These are phyloP conservation scores for Dendrostoma leiphaemia DNA, from an alignment of 2,329 filamentous ascomycete genomes.

Conservation along the genomic window DNA sequence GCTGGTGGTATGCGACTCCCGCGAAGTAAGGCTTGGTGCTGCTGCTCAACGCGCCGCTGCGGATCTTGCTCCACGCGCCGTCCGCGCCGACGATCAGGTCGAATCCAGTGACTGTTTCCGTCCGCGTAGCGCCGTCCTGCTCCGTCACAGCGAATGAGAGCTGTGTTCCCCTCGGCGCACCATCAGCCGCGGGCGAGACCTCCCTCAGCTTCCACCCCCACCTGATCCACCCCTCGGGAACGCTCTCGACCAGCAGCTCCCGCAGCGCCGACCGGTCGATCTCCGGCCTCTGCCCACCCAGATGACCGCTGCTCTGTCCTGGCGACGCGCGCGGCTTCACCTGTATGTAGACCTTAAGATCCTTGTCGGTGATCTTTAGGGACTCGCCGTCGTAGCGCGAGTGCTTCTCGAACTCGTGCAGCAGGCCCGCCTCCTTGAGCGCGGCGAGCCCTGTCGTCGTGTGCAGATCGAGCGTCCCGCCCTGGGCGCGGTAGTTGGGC, in stretches of 20 bases:
- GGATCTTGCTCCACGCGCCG: constrained; percentile 36
- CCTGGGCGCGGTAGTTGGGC: constrained; percentile 45
- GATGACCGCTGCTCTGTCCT: constrained; percentile 20
- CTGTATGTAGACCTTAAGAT: constrained; percentile 34
- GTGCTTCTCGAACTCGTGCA: constrained; percentile 46
- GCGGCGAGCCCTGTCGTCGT: constrained; percentile 48
- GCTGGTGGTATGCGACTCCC: constrained; percentile 41
- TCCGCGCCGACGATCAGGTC: constrained; percentile 36
- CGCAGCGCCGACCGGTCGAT: constrained; percentile 50
- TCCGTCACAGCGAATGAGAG: constrained; percentile 33
- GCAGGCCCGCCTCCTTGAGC: constrained; percentile 47
- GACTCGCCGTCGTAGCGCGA: constrained; percentile 53
- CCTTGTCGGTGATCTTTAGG: constrained; percentile 42
- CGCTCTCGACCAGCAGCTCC: constrained; percentile 41
- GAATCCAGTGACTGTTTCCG: constrained; percentile 34
- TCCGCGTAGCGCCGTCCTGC: constrained; percentile 15
- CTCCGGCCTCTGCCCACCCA: constrained; percentile 41
- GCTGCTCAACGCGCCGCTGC: constrained; percentile 29
- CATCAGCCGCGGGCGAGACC: constrained; percentile 31
- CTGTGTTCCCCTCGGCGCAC: constrained; percentile 21
- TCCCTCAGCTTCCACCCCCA: constrained; percentile 44
- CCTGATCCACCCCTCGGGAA: constrained; percentile 42
- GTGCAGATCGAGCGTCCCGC: constrained; percentile 55
- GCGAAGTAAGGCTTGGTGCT: constrained; percentile 42
- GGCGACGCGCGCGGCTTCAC: constrained; percentile 28